Base-by-base conservation (phyloP, 345 rosid species). In the Durio zibethinus region DNA sequence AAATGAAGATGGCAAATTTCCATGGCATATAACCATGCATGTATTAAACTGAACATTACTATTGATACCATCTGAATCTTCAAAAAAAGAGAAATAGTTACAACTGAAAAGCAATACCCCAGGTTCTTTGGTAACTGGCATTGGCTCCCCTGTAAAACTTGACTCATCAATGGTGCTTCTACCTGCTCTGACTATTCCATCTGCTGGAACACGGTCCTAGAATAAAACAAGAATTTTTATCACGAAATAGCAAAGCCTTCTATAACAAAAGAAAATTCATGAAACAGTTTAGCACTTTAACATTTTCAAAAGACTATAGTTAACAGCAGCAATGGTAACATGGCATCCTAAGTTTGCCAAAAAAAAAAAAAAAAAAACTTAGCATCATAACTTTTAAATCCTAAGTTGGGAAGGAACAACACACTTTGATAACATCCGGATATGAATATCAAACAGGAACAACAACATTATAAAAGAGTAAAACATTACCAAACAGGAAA, bases 141-240 rank as follows among this genome's bases (percentile, higher is more conserved):
- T 82, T 67, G 98, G 97, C 89, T 95, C 99, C 78, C 99, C 99
- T 11, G 98, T 93, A 83, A 95, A 95, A 86, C 97, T 92, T 77
- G 99, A 93, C 81, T 93, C 99, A 76, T 95, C 97, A 79, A 95
- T 82, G 31, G 91, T 82, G 81, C 99, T 95, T 87, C 97, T 92
- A 79, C 99, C 99, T 62, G 92, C 93, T 90, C 80, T 93, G 80
- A 93, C 98, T 40, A 90, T 82, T 78, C 97, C 99, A 84, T 95
- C 99, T 50, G 94, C 96, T 48, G 99, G 99, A 80, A 93, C 85
- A 72, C 97, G 92, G 81, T 95, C 99, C 99, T 93, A 79, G 65
- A 80, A 74, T 21, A 77, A 80, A n/a, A 72, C 43, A 80, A 73
- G 8, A 80, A 53, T 45, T 72, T 27, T 35, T 73, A 25, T 74